Evolutionary conservation across 2,329 filamentous ascomycete genomes (phyloP).

Genomic region (Venturia asperata): DNA sequence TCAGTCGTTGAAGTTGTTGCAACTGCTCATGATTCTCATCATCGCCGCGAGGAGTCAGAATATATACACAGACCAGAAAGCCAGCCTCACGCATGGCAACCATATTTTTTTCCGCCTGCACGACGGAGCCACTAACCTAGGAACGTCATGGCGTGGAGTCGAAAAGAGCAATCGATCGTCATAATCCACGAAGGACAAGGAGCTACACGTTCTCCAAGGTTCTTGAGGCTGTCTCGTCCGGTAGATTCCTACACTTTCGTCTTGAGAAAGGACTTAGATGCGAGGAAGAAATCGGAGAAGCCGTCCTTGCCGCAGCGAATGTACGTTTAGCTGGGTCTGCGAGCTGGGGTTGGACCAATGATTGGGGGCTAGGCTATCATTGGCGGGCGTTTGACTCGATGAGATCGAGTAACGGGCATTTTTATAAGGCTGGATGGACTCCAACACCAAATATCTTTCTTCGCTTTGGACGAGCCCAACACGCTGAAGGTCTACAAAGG

Average conservation of each 20-base stretch:
- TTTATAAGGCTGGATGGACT: not conserved
- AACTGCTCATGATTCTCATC: not conserved
- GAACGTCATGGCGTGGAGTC: not conserved
- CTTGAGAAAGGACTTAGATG: not conserved
- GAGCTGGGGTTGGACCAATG: not conserved
- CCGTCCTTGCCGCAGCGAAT: not conserved
- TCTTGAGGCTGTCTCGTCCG: not conserved
- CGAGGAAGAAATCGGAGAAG: not conserved
- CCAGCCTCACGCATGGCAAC: not conserved
- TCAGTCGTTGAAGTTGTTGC: not conserved
- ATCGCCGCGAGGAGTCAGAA: not conserved
- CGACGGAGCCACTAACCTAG: not conserved
- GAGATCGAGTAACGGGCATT: not conserved
- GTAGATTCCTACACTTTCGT: not conserved
- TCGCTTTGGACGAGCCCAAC: too few species aligned
- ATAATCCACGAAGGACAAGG: not conserved
- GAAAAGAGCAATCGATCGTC: not conserved
- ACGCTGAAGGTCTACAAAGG: not conserved
- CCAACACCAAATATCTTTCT: conserved; percentile 17
- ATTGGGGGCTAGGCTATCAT: not conserved
- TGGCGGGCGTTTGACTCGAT: not conserved
- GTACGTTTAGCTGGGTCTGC: not conserved
- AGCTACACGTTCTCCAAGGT: not conserved
- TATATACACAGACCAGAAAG: not conserved
- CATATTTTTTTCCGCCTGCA: not conserved